phyloP scores from a whole-genome alignment of 2,329 filamentous ascomycete genomes.

The Diaporthe nobilis region DNA sequence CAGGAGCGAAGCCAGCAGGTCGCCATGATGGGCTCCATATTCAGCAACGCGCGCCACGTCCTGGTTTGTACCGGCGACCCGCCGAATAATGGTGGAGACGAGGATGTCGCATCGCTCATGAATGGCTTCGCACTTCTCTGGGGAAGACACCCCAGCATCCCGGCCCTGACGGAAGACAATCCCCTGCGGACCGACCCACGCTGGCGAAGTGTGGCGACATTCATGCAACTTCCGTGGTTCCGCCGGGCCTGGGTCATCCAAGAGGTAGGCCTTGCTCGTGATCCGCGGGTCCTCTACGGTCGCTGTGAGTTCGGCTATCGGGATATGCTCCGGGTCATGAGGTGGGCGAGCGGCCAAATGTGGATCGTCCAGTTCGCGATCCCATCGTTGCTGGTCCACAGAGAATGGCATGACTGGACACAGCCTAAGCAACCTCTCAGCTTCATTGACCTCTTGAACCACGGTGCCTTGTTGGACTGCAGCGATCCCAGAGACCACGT shows the following conservation, averaged over 20 bases:
- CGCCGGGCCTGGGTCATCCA: constrained; percentile 19
- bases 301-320: constrained; percentile 6
- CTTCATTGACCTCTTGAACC: constrained; percentile 16
- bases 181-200: background rate
- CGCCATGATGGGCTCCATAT: constrained; percentile 37
- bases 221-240: constrained; percentile 18
- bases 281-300: constrained; percentile 11
- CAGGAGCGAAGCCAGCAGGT: constrained; percentile 35
- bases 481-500: constrained; percentile 16
- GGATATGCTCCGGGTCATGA: constrained; percentile 15
- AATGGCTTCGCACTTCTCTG: constrained; percentile 12
- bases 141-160: background rate
- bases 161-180: background rate
- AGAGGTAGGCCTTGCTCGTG: constrained; percentile 14
- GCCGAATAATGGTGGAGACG: background rate
- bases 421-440: background rate
- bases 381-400: background rate
- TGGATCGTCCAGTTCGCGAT: background rate
- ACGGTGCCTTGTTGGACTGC: constrained; percentile 5
- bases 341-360: background rate
- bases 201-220: background rate
- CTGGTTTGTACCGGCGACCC: background rate
- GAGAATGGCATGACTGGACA: background rate
- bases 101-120: constrained; percentile 4
- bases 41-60: background rate